Percentiles rank a stretch among this genome's conserved stretches.
phyloP scores from a whole-genome alignment of 352 stramenopile species.

The Phytophthora crassamura region DNA sequence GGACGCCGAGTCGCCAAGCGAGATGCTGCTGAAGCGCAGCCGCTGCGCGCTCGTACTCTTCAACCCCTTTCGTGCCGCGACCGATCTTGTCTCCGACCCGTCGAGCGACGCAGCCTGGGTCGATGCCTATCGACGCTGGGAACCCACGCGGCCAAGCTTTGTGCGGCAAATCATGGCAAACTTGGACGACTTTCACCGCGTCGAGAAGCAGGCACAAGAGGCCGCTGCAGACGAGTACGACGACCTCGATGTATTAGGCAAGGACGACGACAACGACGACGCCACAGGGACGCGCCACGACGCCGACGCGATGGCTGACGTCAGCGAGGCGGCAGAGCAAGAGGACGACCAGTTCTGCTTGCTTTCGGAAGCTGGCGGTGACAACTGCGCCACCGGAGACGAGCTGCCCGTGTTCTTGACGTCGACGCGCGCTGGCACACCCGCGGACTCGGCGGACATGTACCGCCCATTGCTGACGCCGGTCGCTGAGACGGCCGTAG shows the following conservation, averaged over 20 bases:
- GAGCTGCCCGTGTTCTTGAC: no score
- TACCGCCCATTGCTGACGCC: no score
- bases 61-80: no score
- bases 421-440: no score
- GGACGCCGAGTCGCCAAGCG: no score
- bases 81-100: not conserved
- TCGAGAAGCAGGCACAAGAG: constrained; percentile 1
- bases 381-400: no score
- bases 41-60: not conserved
- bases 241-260: not conserved
- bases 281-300: no score
- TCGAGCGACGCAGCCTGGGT: not conserved
- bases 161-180: not conserved
- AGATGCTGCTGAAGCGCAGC: not conserved
- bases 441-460: no score
- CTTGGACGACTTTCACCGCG: not conserved
- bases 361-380: not conserved
- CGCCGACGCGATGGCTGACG: no score
- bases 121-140: not conserved
- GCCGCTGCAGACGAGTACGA: not conserved
- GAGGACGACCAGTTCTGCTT: not conserved
- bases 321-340: no score
- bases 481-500: no score
- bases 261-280: no score
- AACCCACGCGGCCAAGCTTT: not conserved